Evolutionary conservation across 139 green algal genomes (phyloP), one percentile per base, ranked within the genome.

Genomic region (Coelastrella sp.): DNA sequence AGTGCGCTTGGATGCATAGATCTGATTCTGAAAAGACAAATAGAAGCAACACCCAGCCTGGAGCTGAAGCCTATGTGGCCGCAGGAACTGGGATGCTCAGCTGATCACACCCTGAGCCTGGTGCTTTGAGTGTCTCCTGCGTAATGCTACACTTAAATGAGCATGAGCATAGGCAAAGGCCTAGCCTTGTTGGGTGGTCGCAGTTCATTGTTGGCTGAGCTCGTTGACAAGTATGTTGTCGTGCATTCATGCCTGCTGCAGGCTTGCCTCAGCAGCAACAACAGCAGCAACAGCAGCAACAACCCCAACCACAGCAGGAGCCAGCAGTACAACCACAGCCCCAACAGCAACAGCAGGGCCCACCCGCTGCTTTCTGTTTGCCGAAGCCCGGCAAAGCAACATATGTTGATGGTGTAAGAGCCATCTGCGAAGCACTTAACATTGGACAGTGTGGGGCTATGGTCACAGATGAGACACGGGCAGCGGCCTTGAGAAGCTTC

Each of bases 361-460:
- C 82, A 54, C n/a, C 47, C 5, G 64, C 32, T 20, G 16, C 4
- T 0, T 20, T 54, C 22, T 64, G 61, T 6, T 64, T 64, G 13
- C 82, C 82, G 23, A 56, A 47, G n/a, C 82, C 64, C 11, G 57
- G n/a, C 57, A 73, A 83, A 23, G 20, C 59, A 11, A 83, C 85
- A 16, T 89, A 88, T 60, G 57, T 89, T 11, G 85, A 84, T 3
- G 58, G 74, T 5, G 57, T 84, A 59, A n/a, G 85, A 7, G 85
- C 74, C 5, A 54, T 90, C 57, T 90, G 85, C 22, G 19, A 56
- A 6, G 59, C 73, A 23, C 23, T 90, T 56, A 22, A 13, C 4
- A 83, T 90, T 66, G 85, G 73, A 0, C 17, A 80, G 3, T 22
- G 73, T 76, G 22, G 16, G 8, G 73, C 60, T 8, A 20, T 90